phyloP scores from a whole-genome alignment of 495 filamentous ascomycete genomes.

The Penicillium arizonense region DNA sequence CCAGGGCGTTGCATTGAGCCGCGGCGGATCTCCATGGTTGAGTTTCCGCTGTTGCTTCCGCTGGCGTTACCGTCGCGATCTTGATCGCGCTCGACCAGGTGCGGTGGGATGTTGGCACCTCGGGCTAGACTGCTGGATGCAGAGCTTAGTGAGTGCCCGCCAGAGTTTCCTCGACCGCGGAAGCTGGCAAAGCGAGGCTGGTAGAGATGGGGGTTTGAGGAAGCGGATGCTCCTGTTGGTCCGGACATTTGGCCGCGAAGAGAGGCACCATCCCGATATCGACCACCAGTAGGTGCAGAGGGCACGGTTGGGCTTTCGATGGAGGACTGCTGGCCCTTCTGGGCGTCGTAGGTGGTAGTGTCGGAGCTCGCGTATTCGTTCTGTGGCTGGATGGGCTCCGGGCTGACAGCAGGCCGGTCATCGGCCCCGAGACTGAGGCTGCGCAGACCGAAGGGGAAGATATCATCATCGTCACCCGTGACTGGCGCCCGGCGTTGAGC shows the following conservation, averaged over 20 bases:
- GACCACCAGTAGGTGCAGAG: conserved; percentile 43
- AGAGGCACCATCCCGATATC: conserved; percentile 35
- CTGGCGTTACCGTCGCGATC: conserved; percentile 54
- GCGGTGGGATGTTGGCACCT: conserved; percentile 32
- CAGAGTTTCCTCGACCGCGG: conserved; percentile 41
- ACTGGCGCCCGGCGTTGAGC: conserved; percentile 62
- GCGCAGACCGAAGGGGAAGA: conserved; percentile 63
- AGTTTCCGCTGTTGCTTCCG: conserved; percentile 49
- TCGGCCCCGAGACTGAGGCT: conserved; percentile 76
- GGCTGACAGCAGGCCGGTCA: conserved; percentile 57
- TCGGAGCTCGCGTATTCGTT: conserved; percentile 32
- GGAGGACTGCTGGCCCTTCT: conserved; percentile 27
- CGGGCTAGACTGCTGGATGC: conserved; percentile 45
- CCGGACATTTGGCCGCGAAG: conserved; percentile 33
- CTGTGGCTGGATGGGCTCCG: conserved; percentile 55
- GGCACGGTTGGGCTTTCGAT: conserved; percentile 21
- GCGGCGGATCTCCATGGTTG: conserved; percentile 35
- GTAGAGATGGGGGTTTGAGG: conserved; percentile 36
- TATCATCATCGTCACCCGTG: conserved; percentile 58
- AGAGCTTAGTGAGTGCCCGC: conserved; percentile 42
- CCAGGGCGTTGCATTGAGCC: conserved; percentile 34
- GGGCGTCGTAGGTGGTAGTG: conserved; percentile 8
- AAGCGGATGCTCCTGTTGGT: conserved; percentile 39
- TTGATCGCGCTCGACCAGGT: conserved; percentile 35
- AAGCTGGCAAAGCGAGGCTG: conserved; percentile 41